Evolutionary conservation across 352 stramenopile species (phyloP).

Genomic region (Thalassiosira mediterranea): DNA sequence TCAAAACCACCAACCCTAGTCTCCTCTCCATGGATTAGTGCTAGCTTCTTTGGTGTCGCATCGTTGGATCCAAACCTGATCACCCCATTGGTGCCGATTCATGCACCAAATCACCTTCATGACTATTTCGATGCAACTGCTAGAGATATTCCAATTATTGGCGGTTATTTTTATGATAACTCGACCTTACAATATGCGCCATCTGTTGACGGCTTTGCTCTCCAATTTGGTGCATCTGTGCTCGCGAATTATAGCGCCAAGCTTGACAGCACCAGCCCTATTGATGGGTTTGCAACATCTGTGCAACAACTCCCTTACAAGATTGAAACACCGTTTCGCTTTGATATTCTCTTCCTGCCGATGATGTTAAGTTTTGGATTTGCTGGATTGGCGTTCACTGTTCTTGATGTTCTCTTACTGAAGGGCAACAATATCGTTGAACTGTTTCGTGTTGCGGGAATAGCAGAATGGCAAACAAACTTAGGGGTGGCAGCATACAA

Average conservation of each 20-base stretch:
- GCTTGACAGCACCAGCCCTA: slow-evolving; percentile 1
- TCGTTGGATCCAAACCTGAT: not conserved
- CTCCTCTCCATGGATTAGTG: slow-evolving; percentile 6
- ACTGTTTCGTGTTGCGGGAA: slow-evolving; percentile 41
- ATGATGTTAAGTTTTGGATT: slow-evolving; percentile 45
- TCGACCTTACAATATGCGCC: slow-evolving; percentile 28
- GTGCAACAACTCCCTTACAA: slow-evolving; percentile 49
- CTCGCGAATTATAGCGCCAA: slow-evolving; percentile 10
- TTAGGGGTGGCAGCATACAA: slow-evolving; percentile 49
- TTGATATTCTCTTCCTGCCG: slow-evolving; percentile 42
- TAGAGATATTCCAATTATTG: slow-evolving; percentile 30
- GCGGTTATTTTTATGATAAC: slow-evolving; percentile 33
- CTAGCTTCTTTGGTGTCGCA: slow-evolving; percentile 8
- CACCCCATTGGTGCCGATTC: slow-evolving; percentile 6
- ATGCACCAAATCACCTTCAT: slow-evolving; percentile 5
- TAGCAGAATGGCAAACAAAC: slow-evolving; percentile 44
- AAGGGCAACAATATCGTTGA: slow-evolving; percentile 44
- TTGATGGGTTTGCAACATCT: slow-evolving; percentile 14
- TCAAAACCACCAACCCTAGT: slow-evolving; percentile 3
- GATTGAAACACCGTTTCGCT: slow-evolving; percentile 19
- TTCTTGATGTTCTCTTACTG: slow-evolving; percentile 43
- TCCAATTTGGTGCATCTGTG: slow-evolving; percentile 37
- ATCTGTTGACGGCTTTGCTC: slow-evolving; percentile 25
- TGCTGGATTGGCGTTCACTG: slow-evolving; percentile 39
- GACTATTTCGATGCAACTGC: slow-evolving; percentile 10